phyloP scores from a whole-genome alignment of 2,329 filamentous ascomycete species.

The Arthroderma uncinatum region DNA sequence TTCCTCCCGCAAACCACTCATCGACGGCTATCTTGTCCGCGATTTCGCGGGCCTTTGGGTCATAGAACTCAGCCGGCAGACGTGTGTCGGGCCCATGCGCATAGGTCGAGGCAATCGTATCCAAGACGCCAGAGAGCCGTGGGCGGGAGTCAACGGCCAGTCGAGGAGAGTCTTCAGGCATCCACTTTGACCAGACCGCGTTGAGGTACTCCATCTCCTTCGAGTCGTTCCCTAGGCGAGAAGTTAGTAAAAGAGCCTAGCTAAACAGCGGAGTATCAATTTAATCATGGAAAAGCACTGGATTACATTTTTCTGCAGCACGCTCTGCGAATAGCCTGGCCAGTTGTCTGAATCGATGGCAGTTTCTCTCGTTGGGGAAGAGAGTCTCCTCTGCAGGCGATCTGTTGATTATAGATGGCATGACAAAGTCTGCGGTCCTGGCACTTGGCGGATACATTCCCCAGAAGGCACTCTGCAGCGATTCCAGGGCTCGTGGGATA shows the following conservation, averaged over 20 bases:
- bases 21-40: constrained; percentile 67
- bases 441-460: constrained; percentile 57
- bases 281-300: not conserved
- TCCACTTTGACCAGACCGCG: constrained; percentile 67
- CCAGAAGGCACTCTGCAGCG: constrained; percentile 61
- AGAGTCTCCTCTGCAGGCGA: constrained; percentile 61
- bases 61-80: constrained; percentile 79
- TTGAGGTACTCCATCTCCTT: constrained; percentile 77
- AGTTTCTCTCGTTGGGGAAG: constrained; percentile 66
- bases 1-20: constrained; percentile 86
- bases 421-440: constrained; percentile 43
- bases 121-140: constrained; percentile 79
- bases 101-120: constrained; percentile 78
- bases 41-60: constrained; percentile 56
- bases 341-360: constrained; percentile 59
- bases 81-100: constrained; percentile 72
- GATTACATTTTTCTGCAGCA: constrained; percentile 53
- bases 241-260: constrained; percentile 2
- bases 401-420: constrained; percentile 56
- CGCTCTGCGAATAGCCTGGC: constrained; percentile 60
- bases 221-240: constrained; percentile 49
- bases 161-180: constrained; percentile 57
- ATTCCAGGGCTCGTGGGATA: constrained; percentile 64
- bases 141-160: constrained; percentile 79
- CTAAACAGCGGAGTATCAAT: not conserved